Conservation (phyloP, 2,329 filamentous ascomycete genomes). For the Monascus ruber region DNA sequence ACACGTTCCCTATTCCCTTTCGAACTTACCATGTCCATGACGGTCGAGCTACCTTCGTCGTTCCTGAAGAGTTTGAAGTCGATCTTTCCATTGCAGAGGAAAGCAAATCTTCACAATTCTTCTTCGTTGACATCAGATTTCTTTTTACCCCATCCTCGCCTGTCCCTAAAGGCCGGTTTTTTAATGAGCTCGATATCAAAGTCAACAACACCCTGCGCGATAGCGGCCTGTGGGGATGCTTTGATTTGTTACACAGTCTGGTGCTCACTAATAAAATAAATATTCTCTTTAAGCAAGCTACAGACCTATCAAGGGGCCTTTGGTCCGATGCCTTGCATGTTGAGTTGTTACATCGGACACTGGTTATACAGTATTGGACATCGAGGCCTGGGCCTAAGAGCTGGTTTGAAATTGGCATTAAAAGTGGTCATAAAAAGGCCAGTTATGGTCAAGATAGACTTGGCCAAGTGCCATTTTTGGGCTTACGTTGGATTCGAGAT, state of each 20-base stretch:
- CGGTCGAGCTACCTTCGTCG: conserved; percentile 80
- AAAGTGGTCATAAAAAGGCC: conserved; percentile 11
- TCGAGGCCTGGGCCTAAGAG: conserved; percentile 61
- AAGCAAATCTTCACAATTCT: conserved; percentile 72
- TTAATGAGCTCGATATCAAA: conserved; percentile 55
- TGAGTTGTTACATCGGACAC: conserved; percentile 66
- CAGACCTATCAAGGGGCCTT: conserved; percentile 53
- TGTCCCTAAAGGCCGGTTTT: conserved; percentile 51
- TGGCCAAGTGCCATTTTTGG: conserved; percentile 20
- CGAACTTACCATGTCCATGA: conserved; percentile 65
- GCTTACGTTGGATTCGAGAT: conserved; percentile 70
- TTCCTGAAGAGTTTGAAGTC: conserved; percentile 78
- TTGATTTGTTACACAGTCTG: conserved; percentile 76
- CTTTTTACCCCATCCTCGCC: conserved; percentile 61
- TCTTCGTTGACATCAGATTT: conserved; percentile 86
- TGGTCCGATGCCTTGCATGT: conserved; percentile 73
- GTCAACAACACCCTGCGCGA: conserved; percentile 60
- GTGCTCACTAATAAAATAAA: conserved; percentile 83
- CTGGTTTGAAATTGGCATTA: conserved; percentile 80
- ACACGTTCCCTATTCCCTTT: conserved; percentile 70
- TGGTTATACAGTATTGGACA: conserved; percentile 88
- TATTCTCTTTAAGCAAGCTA: conserved; percentile 66
- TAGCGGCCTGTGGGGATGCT: conserved; percentile 68
- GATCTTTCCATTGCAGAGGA: conserved; percentile 86
- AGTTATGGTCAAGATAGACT: conserved; percentile 3